Base-by-base conservation (phyloP, 352 stramenopile species). In the Phytopythium chamaehyphon region DNA sequence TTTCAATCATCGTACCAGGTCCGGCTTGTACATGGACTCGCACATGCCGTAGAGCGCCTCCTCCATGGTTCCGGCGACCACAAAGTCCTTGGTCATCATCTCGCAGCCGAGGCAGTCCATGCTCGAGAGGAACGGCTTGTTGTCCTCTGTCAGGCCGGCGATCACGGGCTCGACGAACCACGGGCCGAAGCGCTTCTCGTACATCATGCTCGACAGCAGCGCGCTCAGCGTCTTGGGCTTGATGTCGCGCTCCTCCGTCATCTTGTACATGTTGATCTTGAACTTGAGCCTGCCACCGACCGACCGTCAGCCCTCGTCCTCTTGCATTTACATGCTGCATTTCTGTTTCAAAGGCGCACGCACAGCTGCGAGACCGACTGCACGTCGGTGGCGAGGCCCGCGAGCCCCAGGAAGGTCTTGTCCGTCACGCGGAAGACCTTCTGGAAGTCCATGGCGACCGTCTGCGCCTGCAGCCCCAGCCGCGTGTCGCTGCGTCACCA, bases 141-240 rank as follows among this genome's bases (percentile, higher is more conserved):
- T 95, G 56, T 98, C 86, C 42, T 93, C 79, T 37, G 77, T 96
- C 14, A 99, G 71, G 6, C 97, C 97, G 6, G 96, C 97, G 49
- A 99, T 96, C 11, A 99, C 79, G 7, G 97, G 97, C 70, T 99
- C 96, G 19, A 97, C 83, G 73, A 99, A 99, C 78, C 97, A 99
- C 47, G 97, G 97, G 21, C 96, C 97, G 70, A 99, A 99, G 55
- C 97, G 78, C 66, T 99, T 99, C 74, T 99, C 94, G 74, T 99
- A 99, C 65, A 99, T 91, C 66, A 98, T 93, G 59, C 87, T 94
- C 28, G 87, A 97, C 28, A 99, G 54, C 56, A 99, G 70, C 57
- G 96, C 89, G 45, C 87, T 96, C 54, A 99, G 97, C 11, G 97
- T 97, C 68, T 98, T 88, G 15, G 97, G 97, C 62, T 97, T 98